Evolutionary conservation across 345 rosid species (phyloP).

Genomic region (Geranium brycei): DNA sequence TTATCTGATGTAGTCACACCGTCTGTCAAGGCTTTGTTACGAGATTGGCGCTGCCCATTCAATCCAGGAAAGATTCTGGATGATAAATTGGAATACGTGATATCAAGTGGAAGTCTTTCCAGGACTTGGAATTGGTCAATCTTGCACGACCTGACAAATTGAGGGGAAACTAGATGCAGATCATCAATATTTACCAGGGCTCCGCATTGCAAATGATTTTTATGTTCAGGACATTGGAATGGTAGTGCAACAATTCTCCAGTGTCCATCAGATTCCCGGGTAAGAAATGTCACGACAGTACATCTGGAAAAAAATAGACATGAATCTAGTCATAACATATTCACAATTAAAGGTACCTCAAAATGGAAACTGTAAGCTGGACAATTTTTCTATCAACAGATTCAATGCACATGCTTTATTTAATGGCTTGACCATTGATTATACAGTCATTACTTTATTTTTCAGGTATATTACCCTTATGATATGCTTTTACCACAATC

Average conservation of each 20-base stretch:
- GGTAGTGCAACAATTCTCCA: slow-evolving; percentile 26
- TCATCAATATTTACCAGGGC: slow-evolving; percentile 23
- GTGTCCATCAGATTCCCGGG: slow-evolving; percentile 20
- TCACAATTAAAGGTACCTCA: not conserved
- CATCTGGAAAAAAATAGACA: slow-evolving; percentile 13
- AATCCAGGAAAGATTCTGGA: slow-evolving; percentile 18
- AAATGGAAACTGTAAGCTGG: not conserved
- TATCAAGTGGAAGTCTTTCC: slow-evolving; percentile 14
- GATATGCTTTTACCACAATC: not conserved
- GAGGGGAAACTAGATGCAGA: slow-evolving; percentile 16
- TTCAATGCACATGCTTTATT: not conserved
- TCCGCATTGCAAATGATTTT: slow-evolving; percentile 15
- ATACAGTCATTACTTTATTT: not conserved
- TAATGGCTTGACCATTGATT: not conserved
- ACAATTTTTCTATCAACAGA: not conserved
- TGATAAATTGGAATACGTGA: slow-evolving; percentile 11
- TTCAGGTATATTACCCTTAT: not conserved
- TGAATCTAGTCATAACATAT: not conserved
- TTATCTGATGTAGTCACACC: slow-evolving; percentile 14
- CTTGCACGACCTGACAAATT: slow-evolving; percentile 16
- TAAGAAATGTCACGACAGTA: slow-evolving; percentile 19
- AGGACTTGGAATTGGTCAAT: slow-evolving; percentile 11
- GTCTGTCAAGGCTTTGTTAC: slow-evolving; percentile 12
- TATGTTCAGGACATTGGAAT: slow-evolving; percentile 17
- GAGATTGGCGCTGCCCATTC: slow-evolving; percentile 16